Conservation (phyloP, 345 rosid species). For the Pistacia integerrima region DNA sequence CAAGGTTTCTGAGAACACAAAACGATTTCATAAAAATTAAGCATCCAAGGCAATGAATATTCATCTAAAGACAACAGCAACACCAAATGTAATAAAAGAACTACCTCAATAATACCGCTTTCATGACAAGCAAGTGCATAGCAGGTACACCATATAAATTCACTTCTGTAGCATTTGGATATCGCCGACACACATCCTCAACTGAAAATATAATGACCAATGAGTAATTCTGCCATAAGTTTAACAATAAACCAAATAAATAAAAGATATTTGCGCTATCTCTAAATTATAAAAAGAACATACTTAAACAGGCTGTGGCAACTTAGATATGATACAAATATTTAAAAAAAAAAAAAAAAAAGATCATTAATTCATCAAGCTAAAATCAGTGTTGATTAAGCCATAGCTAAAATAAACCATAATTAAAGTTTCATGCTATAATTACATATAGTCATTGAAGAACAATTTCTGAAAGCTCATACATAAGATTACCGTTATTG, state of each 20-base stretch:
- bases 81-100: not conserved
- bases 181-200: conserved; percentile 83
- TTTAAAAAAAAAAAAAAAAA: no score
- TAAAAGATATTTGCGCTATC: not conserved
- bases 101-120: conserved; percentile 74
- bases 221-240: not conserved
- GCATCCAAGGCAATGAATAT: conserved; percentile 10
- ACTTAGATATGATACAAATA: no score
- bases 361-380: no score
- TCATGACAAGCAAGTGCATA: conserved; percentile 67
- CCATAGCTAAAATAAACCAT: not conserved
- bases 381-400: no score
- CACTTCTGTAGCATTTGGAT: conserved; percentile 90
- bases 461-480: not conserved
- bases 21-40: conserved; percentile 7
- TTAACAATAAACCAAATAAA: not conserved
- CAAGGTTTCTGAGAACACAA: conserved; percentile 64
- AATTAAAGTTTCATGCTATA: not conserved
- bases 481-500: not conserved
- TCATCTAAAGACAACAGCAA: conserved; percentile 1
- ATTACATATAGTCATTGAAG: not conserved
- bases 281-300: not conserved
- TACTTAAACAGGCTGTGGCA: no score
- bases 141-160: conserved; percentile 66
- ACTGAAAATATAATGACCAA: conserved; percentile 45